Evolutionary conservation across 352 stramenopile species (phyloP).

Genomic region (Phytopythium litorale): DNA sequence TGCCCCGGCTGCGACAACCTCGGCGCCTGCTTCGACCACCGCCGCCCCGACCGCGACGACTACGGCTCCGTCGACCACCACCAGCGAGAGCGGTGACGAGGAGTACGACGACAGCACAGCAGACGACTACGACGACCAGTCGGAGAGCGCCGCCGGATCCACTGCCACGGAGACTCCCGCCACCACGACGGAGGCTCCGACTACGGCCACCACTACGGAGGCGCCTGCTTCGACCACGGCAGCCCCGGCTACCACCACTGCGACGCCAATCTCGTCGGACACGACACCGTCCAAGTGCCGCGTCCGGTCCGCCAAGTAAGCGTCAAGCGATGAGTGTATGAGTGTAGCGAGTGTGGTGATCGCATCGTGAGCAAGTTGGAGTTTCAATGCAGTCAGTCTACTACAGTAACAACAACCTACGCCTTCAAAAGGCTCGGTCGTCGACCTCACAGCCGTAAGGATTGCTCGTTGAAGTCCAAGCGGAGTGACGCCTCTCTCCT

Average conservation of each 20-base stretch:
- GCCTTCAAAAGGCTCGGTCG: no score
- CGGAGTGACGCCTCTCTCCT: no score
- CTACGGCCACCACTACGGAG: neutral
- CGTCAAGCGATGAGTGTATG: neutral
- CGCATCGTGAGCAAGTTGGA: neutral
- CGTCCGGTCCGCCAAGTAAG: conserved; percentile 2
- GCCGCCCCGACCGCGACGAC: conserved; percentile 1
- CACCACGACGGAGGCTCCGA: neutral
- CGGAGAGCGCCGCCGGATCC: neutral
- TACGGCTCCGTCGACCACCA: conserved; percentile 5
- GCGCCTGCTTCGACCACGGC: neutral
- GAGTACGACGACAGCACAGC: conserved; percentile 2
- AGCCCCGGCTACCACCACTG: neutral
- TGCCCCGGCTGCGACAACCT: conserved; percentile 5
- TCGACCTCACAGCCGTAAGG: no score
- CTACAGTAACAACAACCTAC: no score
- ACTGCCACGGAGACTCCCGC: neutral
- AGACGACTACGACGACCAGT: conserved; percentile 6
- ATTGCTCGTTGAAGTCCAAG: no score
- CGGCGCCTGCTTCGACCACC: conserved; percentile 6
- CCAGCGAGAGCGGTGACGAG: conserved; percentile 2
- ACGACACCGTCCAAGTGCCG: conserved; percentile 6
- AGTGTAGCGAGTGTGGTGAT: neutral
- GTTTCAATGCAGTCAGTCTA: neutral
- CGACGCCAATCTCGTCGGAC: neutral